Conservation (phyloP, 257 asterid genomes). For the Scutellaria barbata region DNA sequence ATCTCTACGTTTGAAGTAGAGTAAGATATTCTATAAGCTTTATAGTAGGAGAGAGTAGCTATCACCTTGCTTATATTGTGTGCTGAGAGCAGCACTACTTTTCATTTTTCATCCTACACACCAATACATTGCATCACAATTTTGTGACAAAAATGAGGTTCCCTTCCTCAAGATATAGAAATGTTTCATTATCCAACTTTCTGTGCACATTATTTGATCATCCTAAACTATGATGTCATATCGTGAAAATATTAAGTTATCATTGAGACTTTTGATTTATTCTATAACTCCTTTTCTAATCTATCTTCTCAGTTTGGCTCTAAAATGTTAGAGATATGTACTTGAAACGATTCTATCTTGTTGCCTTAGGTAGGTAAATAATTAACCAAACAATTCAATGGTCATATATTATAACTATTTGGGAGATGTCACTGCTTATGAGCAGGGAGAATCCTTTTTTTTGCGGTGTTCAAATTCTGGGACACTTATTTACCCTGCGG, state of each 20-base stretch:
- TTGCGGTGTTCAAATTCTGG: neutral
- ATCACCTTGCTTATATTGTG: neutral
- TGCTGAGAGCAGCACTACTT: neutral
- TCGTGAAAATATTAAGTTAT: neutral
- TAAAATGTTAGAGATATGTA: conserved; percentile 9
- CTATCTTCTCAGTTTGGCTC: neutral
- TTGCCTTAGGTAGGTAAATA: neutral
- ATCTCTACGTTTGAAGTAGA: conserved; percentile 14
- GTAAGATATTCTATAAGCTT: neutral
- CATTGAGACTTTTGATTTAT: neutral
- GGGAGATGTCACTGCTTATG: neutral
- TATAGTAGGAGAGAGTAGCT: conserved; percentile 1
- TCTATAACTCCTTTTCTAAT: conserved; percentile 2
- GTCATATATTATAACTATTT: neutral
- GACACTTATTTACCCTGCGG: neutral
- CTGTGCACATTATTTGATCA: neutral
- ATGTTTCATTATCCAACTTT: neutral
- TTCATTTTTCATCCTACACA: neutral
- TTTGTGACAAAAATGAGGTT: conserved; percentile 15
- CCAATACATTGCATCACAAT: neutral
- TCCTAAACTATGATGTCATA: neutral
- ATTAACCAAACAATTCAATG: neutral
- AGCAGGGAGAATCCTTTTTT: neutral
- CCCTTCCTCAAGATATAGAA: neutral
- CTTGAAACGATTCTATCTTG: neutral